Evolutionary conservation across 2,329 filamentous ascomycete genomes (phyloP), one percentile per base, ranked within the genome.

Genomic region (Penicillium palitans): DNA sequence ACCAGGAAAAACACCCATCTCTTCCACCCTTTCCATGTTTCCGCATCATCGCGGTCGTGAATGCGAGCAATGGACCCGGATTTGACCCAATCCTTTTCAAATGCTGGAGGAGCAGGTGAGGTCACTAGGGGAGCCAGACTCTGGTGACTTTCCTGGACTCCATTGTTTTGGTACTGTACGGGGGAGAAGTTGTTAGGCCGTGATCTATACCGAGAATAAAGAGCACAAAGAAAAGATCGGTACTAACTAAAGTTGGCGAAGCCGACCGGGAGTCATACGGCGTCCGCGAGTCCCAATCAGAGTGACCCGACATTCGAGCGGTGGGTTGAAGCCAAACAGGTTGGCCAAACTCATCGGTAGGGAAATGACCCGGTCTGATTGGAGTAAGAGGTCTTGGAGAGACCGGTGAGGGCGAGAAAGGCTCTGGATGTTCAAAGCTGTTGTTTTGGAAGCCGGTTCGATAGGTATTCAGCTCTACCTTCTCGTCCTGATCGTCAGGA

Each of bases 11-110:
- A 76, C 4, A 76, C 53, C 49, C 62, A 69, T 55, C 73, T 72
- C 59, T 73, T 76, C 72, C 72, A 76, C 42, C 70, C 72, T 51
- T 70, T 69, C 66, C 75, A 70, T 57, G 70, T 74, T 6, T 74
- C 74, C 10, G 63, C 66, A 61, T 77, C 74, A 53, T 77, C 74
- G 27, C 74, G 71, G 27, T 72, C 67, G 49, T 71, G 68, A 19
- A 76, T 47, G 39, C 70, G 69, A 33, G 73, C 71, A 51, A 76
- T 75, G 0, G 71, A 72, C 13, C 74, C 74, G 10, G 71, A 68
- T 52, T 75, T 67, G 24, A 75, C 70, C 73, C 73, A 76, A 45
- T 76, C 73, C 48, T 69, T 70, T n/a, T 67, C 63, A 35, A 73
- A 70, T 17, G 67, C 61, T 4, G 70, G 70, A 8, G 71, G 68